phyloP scores from a whole-genome alignment of 495 filamentous ascomycete genomes.

The Rostrohypoxylon terebratum region DNA sequence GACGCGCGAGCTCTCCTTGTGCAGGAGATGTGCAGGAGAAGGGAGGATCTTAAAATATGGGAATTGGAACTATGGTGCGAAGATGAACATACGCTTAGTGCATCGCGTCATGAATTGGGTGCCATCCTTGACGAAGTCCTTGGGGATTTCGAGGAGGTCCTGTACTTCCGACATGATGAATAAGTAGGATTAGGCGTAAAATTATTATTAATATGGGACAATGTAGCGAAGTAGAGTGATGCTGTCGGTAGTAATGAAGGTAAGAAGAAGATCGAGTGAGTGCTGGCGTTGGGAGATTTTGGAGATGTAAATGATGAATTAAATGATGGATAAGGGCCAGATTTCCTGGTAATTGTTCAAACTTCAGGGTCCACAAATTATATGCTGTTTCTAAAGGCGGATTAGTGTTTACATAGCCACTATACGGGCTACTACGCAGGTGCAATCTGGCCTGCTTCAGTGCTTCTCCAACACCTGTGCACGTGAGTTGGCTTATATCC shows the following conservation, averaged over 20 bases:
- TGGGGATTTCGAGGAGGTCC: slow-evolving; percentile 80
- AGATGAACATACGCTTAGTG: slow-evolving; percentile 74
- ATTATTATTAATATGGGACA: slow-evolving; percentile 17
- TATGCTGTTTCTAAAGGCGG: slow-evolving; percentile 17
- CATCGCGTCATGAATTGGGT: slow-evolving; percentile 83
- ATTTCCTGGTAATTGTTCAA: slow-evolving; percentile 44
- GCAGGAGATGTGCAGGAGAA: neutral
- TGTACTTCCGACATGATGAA: slow-evolving; percentile 76
- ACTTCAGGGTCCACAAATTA: slow-evolving; percentile 19
- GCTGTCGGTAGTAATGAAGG: neutral
- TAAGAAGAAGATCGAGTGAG: slow-evolving; percentile 3
- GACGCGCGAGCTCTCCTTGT: neutral
- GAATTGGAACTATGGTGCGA: slow-evolving; percentile 10
- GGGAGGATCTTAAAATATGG: neutral
- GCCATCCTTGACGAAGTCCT: slow-evolving; percentile 83
- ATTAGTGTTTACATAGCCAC: slow-evolving; percentile 16
- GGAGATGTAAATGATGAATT: slow-evolving; percentile 18
- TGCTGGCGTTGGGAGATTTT: slow-evolving; percentile 9
- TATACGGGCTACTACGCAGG: slow-evolving; percentile 16
- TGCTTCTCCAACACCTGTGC: slow-evolving; percentile 17
- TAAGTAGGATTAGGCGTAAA: slow-evolving; percentile 14
- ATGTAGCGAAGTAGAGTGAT: neutral
- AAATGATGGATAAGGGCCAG: slow-evolving; percentile 49
- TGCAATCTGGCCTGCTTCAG: slow-evolving; percentile 41
- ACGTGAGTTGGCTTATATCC: slow-evolving; percentile 10